These are phyloP conservation scores for Malus domestica DNA, from an alignment of 306 rosid genomes.

Conservation along the genomic window ASM211411v1 NC_041790.1:14064501-14065000, in stretches of 20 bases:
- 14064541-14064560: too few relatives aligned
- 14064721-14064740: conserved; percentile 40
- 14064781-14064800: background rate
- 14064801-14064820: background rate
- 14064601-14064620: conserved; percentile 27
- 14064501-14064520: too few relatives aligned
- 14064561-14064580: too few relatives aligned
- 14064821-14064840: background rate
- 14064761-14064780: background rate
- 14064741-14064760: conserved; percentile 43
- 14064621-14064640: conserved; percentile 50
- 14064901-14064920: background rate
- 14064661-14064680: conserved; percentile 15
- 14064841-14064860: background rate
- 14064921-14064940: background rate
- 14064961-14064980: too few relatives aligned
- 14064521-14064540: too few relatives aligned
- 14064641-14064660: conserved; percentile 38
- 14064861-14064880: too few relatives aligned
- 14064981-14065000: background rate
- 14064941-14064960: background rate
- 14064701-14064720: conserved; percentile 53
- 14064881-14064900: background rate
- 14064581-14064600: conserved; percentile 22
- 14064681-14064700: conserved; percentile 39